Evolutionary conservation across 1,284 basidiomycete species (phyloP).

Genomic region (Ganoderma lucidum): DNA sequence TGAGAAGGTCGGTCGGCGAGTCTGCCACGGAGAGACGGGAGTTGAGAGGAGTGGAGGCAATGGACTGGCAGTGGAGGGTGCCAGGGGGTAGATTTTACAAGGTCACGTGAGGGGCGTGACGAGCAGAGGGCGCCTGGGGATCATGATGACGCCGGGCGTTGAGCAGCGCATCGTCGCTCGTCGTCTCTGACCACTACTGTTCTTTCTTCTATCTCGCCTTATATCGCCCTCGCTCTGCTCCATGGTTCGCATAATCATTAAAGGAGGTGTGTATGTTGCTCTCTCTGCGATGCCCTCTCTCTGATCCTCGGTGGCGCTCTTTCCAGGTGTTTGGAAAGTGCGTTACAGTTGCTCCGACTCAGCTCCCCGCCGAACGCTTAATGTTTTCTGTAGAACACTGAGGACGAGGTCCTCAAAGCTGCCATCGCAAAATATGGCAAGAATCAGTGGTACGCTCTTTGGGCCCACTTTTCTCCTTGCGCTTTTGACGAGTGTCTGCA

Average conservation of each 20-base stretch:
- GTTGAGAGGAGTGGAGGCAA: too few relatives aligned
- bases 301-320: constrained; percentile 14
- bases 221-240: background rate
- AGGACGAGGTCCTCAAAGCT: constrained; percentile 97
- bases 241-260: constrained; percentile 93
- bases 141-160: background rate
- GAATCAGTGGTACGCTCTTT: constrained; percentile 84
- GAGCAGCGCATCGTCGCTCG: background rate
- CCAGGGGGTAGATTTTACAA: constrained; percentile 9
- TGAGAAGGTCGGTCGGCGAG: background rate
- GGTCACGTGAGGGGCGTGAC: background rate
- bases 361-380: constrained; percentile 25
- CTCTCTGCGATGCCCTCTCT: background rate
- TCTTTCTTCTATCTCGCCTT: background rate
- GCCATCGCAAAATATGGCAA: constrained; percentile 98
- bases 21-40: background rate
- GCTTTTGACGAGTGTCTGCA: constrained; percentile 41
- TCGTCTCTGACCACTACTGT: constrained; percentile 29
- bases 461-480: background rate
- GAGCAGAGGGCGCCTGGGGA: background rate
- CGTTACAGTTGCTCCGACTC: constrained; percentile 14
- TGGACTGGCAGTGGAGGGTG: background rate
- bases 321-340: constrained; percentile 76
- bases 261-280: constrained; percentile 72
- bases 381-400: constrained; percentile 73